Conservation (phyloP, 331 rosid genomes). For the Acacia concinna region DNA sequence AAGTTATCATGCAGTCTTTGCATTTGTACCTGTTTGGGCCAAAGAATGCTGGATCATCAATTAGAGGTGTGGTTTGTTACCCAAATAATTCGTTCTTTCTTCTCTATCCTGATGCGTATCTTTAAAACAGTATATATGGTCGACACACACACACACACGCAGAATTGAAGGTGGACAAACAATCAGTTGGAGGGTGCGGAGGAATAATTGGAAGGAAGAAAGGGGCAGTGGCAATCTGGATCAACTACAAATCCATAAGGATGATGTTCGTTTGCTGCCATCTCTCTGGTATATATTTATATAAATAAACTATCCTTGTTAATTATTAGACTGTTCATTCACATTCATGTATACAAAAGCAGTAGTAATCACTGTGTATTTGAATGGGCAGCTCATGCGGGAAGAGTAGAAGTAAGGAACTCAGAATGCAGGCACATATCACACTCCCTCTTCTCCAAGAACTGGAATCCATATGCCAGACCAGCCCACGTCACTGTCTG, state of each 20-base stretch:
- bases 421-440: conserved; percentile 56
- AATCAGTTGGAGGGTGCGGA: conserved; percentile 60
- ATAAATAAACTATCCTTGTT: neutral
- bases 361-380: neutral
- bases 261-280: conserved; percentile 75
- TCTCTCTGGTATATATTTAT: conserved; percentile 51
- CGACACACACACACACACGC: neutral
- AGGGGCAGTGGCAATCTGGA: conserved; percentile 69
- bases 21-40: conserved; percentile 72
- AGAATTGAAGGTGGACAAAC: conserved; percentile 64
- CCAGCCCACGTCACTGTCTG: conserved; percentile 62
- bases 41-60: conserved; percentile 44
- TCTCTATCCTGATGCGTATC: neutral
- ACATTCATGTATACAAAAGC: neutral
- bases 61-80: conserved; percentile 42
- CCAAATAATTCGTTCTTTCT: neutral
- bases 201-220: conserved; percentile 73
- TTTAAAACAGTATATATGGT: neutral
- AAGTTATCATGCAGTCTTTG: conserved; percentile 69
- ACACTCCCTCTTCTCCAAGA: conserved; percentile 55
- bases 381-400: conserved; percentile 57
- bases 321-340: neutral
- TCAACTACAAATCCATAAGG: conserved; percentile 61
- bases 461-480: conserved; percentile 54
- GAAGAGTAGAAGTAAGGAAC: conserved; percentile 64